A percentile compares a stretch with the other conserved stretches of the same genome.
phyloP scores from a whole-genome alignment of 768 basidiomycete species.

The Chiua virens region DNA sequence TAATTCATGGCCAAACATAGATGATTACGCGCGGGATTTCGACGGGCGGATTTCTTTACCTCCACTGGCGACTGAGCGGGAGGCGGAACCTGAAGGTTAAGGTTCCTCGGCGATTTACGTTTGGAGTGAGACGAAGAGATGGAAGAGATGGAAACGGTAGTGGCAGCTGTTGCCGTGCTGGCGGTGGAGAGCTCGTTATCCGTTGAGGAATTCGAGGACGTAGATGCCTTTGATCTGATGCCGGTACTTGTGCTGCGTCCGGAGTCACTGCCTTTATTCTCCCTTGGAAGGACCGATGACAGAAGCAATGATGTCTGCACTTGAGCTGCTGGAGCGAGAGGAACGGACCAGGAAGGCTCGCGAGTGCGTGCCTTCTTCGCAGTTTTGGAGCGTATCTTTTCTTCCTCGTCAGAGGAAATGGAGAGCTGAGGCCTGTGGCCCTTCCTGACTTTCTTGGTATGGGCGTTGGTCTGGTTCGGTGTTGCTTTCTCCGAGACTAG shows the following conservation, averaged over 20 bases:
- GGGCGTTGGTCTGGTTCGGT: slow-evolving; percentile 8
- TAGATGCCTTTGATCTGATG: slow-evolving; percentile 22
- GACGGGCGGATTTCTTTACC: slow-evolving; percentile 32
- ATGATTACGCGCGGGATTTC: slow-evolving; percentile 58
- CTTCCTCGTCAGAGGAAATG: slow-evolving; percentile 75
- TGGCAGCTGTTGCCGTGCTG: slow-evolving; percentile 32
- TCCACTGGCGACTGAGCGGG: slow-evolving; percentile 13
- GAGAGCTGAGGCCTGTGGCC: slow-evolving; percentile 42
- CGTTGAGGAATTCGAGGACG: slow-evolving; percentile 31
- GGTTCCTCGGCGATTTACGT: slow-evolving; percentile 22
- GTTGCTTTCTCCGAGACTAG: slow-evolving; percentile 19
- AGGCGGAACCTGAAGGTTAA: slow-evolving; percentile 21
- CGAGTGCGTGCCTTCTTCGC: slow-evolving; percentile 60
- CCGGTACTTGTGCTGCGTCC: slow-evolving; percentile 19
- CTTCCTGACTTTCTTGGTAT: slow-evolving; percentile 30
- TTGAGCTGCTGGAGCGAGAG: slow-evolving; percentile 24
- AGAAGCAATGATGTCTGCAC: slow-evolving; percentile 23
- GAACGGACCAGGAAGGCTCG: slow-evolving; percentile 34
- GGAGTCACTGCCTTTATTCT: slow-evolving; percentile 12
- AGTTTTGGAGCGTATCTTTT: slow-evolving; percentile 56
- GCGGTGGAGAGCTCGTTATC: slow-evolving; percentile 34
- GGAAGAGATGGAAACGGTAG: slow-evolving; percentile 21
- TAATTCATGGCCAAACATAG: slow-evolving; percentile 66
- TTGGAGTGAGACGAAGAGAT: slow-evolving; percentile 20
- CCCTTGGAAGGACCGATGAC: slow-evolving; percentile 15